These are phyloP conservation scores for Periconia macrospinosa DNA, from an alignment of 2,329 filamentous ascomycete species.

Conservation along the genomic window DNA sequence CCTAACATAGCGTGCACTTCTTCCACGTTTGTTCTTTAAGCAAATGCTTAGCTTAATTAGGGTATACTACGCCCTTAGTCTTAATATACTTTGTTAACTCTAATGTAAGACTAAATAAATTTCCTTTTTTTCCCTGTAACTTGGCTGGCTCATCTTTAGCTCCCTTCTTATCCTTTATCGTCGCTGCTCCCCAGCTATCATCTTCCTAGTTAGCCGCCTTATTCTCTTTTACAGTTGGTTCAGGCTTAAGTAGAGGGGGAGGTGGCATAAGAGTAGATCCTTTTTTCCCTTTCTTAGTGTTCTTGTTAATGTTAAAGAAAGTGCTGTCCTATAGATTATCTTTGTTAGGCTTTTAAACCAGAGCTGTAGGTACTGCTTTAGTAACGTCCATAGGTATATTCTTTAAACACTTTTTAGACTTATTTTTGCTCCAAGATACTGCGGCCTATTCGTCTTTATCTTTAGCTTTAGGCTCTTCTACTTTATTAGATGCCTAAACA, in stretches of 20 bases:
- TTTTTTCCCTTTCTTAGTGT: constrained; percentile 59
- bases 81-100: constrained; percentile 5
- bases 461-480: constrained; percentile 54
- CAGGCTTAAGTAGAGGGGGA: background rate
- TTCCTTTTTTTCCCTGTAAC: no score
- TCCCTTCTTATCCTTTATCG: background rate
- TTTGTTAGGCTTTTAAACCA: constrained; percentile 48
- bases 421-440: constrained; percentile 56
- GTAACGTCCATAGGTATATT: constrained; percentile 39
- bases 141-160: background rate
- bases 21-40: constrained; percentile 15
- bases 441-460: constrained; percentile 59
- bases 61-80: constrained; percentile 8
- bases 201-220: background rate
- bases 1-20: constrained; percentile 11
- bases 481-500: constrained; percentile 48
- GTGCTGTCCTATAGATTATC: constrained; percentile 42
- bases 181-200: background rate
- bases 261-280: constrained; percentile 53
- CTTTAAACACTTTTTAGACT: constrained; percentile 37
- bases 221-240: background rate
- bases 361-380: constrained; percentile 29
- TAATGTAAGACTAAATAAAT: background rate
- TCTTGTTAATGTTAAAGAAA: constrained; percentile 50
- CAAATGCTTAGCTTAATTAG: constrained; percentile 11